These are phyloP conservation scores for Marvania coccoides DNA, from an alignment of 139 green algal genomes.

Conservation along the genomic window DNA sequence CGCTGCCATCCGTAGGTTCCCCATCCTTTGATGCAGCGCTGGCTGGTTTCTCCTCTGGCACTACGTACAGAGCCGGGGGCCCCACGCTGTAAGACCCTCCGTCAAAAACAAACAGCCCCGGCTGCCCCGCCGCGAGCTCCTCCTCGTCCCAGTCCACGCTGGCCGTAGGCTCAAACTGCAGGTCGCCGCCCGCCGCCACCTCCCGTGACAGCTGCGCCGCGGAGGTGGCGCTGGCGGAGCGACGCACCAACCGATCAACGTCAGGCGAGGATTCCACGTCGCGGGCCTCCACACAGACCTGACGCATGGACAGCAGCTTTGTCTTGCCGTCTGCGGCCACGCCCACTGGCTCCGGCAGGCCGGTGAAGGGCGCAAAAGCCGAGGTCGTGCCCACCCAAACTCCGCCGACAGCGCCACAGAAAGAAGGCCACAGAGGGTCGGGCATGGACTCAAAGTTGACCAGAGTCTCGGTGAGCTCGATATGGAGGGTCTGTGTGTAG, in stretches of 20 bases:
- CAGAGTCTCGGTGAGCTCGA: background rate
- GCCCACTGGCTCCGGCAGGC: conserved; percentile 23
- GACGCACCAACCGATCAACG: background rate
- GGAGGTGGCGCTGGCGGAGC: background rate
- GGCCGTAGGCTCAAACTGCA: background rate
- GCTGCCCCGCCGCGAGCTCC: conserved; percentile 9
- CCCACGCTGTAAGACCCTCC: conserved; percentile 33
- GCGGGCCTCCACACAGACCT: conserved; percentile 29
- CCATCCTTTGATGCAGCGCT: background rate
- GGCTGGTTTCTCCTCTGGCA: too few species aligned
- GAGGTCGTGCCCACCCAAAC: conserved; percentile 29
- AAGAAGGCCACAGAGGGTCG: conserved; percentile 29
- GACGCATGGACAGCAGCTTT: conserved; percentile 16
- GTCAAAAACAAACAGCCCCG: conserved; percentile 41
- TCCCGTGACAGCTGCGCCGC: conserved; percentile 4
- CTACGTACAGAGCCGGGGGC: conserved; percentile 3
- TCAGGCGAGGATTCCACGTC: background rate
- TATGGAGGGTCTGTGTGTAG: background rate
- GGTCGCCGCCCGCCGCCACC: conserved; percentile 12
- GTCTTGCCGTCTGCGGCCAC: conserved; percentile 19
- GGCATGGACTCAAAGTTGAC: conserved; percentile 13
- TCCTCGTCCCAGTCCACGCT: conserved; percentile 28
- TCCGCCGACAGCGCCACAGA: conserved; percentile 27
- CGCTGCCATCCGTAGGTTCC: background rate
- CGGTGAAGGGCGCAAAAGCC: conserved; percentile 29